These are phyloP conservation scores for Kazachstania taianensis DNA, from an alignment of 805 yeast genomes.

Conservation along the genomic window DNA sequence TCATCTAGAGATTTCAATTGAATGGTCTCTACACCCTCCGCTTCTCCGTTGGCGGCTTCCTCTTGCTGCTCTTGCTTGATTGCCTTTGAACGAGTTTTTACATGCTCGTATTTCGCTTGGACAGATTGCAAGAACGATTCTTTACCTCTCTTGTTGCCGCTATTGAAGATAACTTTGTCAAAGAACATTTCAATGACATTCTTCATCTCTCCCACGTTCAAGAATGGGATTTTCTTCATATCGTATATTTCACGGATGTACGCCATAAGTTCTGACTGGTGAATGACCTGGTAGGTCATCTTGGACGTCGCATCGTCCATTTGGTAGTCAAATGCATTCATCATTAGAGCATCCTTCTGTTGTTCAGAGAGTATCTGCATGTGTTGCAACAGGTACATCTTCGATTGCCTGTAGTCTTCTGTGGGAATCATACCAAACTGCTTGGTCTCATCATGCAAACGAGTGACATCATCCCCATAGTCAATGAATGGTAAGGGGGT, in stretches of 20 bases:
- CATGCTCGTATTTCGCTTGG: constrained; percentile 62
- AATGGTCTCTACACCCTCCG: constrained; percentile 63
- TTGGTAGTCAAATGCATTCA: constrained; percentile 84
- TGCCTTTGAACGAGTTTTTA: constrained; percentile 61
- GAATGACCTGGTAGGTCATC: constrained; percentile 56
- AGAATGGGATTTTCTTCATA: constrained; percentile 28
- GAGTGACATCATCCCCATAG: constrained; percentile 37
- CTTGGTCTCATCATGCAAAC: constrained; percentile 52
- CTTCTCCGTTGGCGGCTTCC: constrained; percentile 20
- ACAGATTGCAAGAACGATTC: constrained; percentile 67
- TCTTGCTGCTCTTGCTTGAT: constrained; percentile 42
- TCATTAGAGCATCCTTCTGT: constrained; percentile 85
- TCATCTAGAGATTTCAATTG: constrained; percentile 88
- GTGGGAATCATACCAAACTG: constrained; percentile 50
- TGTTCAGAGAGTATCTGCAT: constrained; percentile 64
- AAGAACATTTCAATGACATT: constrained; percentile 58
- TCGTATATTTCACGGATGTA: constrained; percentile 42
- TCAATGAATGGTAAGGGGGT: constrained; percentile 19
- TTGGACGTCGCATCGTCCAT: constrained; percentile 36
- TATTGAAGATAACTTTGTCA: constrained; percentile 39
- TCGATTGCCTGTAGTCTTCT: constrained; percentile 41
- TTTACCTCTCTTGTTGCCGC: constrained; percentile 45
- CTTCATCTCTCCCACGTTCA: constrained; percentile 27
- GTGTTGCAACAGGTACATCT: constrained; percentile 42
- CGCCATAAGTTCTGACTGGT: constrained; percentile 71